phyloP scores from a whole-genome alignment of 2,329 filamentous ascomycete species.

The Zasmidium citrigriseum region DNA sequence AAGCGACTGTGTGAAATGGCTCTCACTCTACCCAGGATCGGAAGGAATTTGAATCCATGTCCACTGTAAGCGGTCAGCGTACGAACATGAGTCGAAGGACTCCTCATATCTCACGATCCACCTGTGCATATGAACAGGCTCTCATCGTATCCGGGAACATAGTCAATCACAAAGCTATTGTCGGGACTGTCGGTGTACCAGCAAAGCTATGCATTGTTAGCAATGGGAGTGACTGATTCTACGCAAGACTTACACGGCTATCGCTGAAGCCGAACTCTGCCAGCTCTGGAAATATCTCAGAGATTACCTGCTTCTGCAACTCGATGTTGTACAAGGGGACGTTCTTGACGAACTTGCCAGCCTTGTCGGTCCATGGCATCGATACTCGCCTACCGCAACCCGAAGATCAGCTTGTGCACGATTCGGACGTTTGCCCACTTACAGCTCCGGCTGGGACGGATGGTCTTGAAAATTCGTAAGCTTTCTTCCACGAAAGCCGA shows the following conservation, averaged over 20 bases:
- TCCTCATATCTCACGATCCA: neutral
- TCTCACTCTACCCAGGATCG: neutral
- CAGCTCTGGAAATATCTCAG: neutral
- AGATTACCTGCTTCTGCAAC: neutral
- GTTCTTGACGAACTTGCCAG: neutral
- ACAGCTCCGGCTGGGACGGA: neutral
- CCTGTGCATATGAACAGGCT: neutral
- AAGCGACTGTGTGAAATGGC: neutral
- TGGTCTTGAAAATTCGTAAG: neutral
- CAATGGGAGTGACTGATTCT: neutral
- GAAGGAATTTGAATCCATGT: neutral
- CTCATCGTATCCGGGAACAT: neutral
- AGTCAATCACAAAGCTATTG: neutral
- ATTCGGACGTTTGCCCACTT: neutral
- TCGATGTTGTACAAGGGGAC: neutral
- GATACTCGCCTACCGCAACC: neutral
- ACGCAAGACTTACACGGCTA: neutral
- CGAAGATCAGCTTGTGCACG: neutral
- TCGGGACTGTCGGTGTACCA: neutral
- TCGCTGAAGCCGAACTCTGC: neutral
- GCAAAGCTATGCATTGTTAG: neutral
- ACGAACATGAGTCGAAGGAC: neutral
- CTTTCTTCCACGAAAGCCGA: neutral
- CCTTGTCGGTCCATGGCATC: neutral
- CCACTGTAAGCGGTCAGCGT: neutral